Base-by-base conservation (phyloP, 768 basidiomycete species). In the Serendipita indica region DNA sequence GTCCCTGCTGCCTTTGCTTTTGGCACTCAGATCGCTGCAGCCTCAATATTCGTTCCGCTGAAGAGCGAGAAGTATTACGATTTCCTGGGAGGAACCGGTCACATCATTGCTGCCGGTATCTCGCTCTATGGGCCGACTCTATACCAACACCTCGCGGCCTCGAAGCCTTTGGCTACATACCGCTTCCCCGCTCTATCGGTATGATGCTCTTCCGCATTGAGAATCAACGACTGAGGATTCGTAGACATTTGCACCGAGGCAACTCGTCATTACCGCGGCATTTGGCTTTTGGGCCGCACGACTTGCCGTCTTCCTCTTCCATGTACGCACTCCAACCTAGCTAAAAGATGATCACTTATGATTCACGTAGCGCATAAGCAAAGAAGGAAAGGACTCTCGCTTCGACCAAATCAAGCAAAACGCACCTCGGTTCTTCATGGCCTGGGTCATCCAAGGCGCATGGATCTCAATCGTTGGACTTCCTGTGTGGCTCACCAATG, bases 391-490 rank as follows among this genome's bases (percentile, higher is more conserved):
- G 3, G 81, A 86, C 67, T 78, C 80, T 16, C 71, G 84, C 7
- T 86, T 86, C 64, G 79, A 83, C 39, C 68, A 78, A 58, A 74
- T 84, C 59, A 78, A 79, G 63, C 70, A 72, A 33, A 61, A 74
- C 32, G 76, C 77, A 0, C 59, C 59, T 7, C 69, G 62, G 35
- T 89, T 86, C 65, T 71, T 79, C 1, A 70, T 63, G 20, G 81
- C 73, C 59, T 88, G 84, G 84, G 72, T 82, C 59, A 76, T 74
- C 2, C 80, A 81, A 73, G 79, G 79, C 77, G 79, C 78, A 2
- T 86, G 85, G 85, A 77, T 86, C 37, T 69, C 79, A 22, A 63
- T 82, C 7, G 80, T 84, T 52, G 82, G 84, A 16, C 72, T 88
- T 12, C 84, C 85, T 2, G 79, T 86, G 7, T 86, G n/a, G 57